phyloP scores from a whole-genome alignment of 768 basidiomycete species.

The Auriculariales sp. region DNA sequence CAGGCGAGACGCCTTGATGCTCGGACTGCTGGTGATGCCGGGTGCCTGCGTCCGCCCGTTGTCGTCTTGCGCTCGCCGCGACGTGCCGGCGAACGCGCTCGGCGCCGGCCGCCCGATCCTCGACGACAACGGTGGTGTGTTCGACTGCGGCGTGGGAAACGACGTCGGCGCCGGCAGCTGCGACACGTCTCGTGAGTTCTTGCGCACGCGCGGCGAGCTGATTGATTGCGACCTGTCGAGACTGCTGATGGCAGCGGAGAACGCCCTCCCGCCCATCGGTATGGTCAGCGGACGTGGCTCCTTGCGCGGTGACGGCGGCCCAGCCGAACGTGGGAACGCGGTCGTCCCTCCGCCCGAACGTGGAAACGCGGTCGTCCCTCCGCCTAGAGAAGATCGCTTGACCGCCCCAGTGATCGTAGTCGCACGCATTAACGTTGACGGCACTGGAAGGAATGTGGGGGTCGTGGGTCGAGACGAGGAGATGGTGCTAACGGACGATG shows the following conservation, averaged over 20 bases:
- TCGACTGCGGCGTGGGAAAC: neutral
- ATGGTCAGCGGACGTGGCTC: neutral
- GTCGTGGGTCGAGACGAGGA: constrained; percentile 58
- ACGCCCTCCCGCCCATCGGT: neutral
- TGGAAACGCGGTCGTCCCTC: neutral
- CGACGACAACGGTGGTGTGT: constrained; percentile 15
- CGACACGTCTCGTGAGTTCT: constrained; percentile 28
- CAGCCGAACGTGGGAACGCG: neutral
- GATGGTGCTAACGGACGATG: constrained; percentile 31
- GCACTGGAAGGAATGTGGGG: constrained; percentile 42
- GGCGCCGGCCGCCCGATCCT: constrained; percentile 26
- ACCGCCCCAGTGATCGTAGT: too few species aligned
- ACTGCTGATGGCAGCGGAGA: neutral
- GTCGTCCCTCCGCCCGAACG: neutral
- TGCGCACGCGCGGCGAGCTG: neutral
- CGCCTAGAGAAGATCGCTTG: too few species aligned
- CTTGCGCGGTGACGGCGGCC: neutral
- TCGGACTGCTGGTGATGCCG: neutral
- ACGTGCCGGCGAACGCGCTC: neutral
- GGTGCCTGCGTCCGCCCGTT: too few species aligned
- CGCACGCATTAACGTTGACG: neutral
- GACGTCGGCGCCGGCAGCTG: constrained; percentile 26
- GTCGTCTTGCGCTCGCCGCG: neutral
- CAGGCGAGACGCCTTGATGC: neutral
- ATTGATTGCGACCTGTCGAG: neutral